These are phyloP conservation scores for Phytophthora podocarpi DNA, from an alignment of 352 stramenopile genomes.

Conservation along the genomic window DNA sequence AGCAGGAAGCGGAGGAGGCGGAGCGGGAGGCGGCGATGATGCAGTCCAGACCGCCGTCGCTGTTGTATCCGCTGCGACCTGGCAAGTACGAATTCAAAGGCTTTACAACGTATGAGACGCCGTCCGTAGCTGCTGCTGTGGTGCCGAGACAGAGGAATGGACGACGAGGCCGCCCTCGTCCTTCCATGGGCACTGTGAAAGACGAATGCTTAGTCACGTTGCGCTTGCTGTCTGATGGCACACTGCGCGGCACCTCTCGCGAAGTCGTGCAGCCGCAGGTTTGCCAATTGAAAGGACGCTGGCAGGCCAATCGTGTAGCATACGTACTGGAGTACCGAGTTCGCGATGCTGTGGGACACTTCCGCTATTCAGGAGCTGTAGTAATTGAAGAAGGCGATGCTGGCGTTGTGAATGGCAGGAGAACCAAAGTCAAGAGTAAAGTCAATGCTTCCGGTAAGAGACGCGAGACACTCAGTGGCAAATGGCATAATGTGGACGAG, in stretches of 20 bases:
- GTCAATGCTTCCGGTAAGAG: constrained; percentile 10
- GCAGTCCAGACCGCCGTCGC: constrained; percentile 26
- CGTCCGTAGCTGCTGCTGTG: constrained; percentile 5
- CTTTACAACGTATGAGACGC: constrained; percentile 51
- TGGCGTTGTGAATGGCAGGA: constrained; percentile 2
- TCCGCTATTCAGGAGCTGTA: constrained; percentile 64
- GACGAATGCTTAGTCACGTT: constrained; percentile 76
- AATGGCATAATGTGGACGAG: constrained; percentile 69
- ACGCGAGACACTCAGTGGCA: constrained; percentile 46
- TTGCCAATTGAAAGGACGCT: constrained; percentile 52
- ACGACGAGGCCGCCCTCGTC: constrained; percentile 7
- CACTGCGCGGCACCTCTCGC: constrained; percentile 54
- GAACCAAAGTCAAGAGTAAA: constrained; percentile 5
- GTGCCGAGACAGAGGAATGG: constrained; percentile 21
- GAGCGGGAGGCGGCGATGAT: constrained; percentile 10
- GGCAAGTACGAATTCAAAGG: constrained; percentile 72
- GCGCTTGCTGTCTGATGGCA: constrained; percentile 57
- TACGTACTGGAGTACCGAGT: constrained; percentile 73
- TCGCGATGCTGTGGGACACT: constrained; percentile 63
- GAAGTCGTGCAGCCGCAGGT: constrained; percentile 69
- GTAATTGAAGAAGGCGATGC: constrained; percentile 24
- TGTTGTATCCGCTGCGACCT: constrained; percentile 55
- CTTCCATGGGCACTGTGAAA: constrained; percentile 23
- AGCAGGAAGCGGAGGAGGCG: constrained; percentile 23
- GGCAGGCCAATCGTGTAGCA: constrained; percentile 55